phyloP scores from a whole-genome alignment of 2,329 filamentous ascomycete genomes.

The Colletotrichum karsti region DNA sequence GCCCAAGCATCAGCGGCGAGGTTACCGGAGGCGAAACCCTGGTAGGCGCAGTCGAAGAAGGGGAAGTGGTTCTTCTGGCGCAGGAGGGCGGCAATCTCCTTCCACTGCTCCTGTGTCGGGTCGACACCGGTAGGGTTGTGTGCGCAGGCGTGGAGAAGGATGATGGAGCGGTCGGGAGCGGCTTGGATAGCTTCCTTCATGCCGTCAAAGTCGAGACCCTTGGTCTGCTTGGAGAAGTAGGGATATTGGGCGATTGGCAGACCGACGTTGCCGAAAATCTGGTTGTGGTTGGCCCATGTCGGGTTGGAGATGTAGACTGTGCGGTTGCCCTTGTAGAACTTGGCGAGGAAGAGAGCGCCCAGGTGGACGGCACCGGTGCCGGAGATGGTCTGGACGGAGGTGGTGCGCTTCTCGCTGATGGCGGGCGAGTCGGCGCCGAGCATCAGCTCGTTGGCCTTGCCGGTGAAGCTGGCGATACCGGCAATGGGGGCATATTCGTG shows the following conservation, averaged over 20 bases:
- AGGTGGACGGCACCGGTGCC: constrained; percentile 96
- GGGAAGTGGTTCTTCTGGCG: constrained; percentile 86
- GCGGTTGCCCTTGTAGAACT: constrained; percentile 82
- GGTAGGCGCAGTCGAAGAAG: constrained; percentile 98
- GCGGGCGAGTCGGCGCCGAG: constrained; percentile 84
- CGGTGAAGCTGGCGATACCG: constrained; percentile 84
- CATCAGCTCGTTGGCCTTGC: constrained; percentile 90
- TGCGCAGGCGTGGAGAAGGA: constrained; percentile 93
- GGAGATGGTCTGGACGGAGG: constrained; percentile 93
- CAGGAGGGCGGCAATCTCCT: constrained; percentile 82
- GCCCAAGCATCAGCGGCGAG: constrained; percentile 86
- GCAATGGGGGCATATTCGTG: constrained; percentile 99
- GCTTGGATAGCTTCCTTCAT: constrained; percentile 77
- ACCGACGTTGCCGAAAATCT: constrained; percentile 94
- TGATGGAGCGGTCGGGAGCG: constrained; percentile 82
- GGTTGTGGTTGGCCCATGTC: constrained; percentile 98
- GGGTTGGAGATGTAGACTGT: constrained; percentile 92
- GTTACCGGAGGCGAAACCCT: constrained; percentile 95
- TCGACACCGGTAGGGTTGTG: constrained; percentile 99
- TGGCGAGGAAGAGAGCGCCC: constrained; percentile 90
- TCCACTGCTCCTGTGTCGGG: constrained; percentile 94
- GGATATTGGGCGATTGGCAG: constrained; percentile 85
- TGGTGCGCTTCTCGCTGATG: constrained; percentile 81
- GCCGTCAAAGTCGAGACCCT: constrained; percentile 90
- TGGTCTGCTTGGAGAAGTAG: constrained; percentile 90